Conservation (phyloP, 441 rosid species). For the Gossypium armourianum region DNA sequence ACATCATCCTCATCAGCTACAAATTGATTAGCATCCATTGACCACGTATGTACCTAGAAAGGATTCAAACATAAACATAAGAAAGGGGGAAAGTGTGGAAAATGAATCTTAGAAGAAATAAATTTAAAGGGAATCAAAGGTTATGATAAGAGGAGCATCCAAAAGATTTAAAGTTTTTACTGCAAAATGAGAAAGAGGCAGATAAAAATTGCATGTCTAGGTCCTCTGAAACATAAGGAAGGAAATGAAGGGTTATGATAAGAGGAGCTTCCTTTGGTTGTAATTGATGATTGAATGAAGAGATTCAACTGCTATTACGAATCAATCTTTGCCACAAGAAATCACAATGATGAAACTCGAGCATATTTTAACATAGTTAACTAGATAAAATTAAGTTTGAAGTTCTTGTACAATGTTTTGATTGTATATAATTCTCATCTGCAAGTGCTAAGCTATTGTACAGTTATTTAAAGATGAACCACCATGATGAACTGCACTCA, state of each 20-base stretch:
- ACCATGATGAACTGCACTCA: background rate
- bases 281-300: background rate
- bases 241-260: background rate
- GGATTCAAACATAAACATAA: constrained; percentile 14
- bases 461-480: background rate
- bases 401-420: background rate
- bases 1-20: constrained; percentile 88
- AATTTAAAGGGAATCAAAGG: background rate
- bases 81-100: constrained; percentile 11
- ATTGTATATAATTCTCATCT: background rate
- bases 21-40: constrained; percentile 74
- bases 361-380: background rate
- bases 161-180: background rate
- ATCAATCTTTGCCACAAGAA: background rate
- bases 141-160: background rate
- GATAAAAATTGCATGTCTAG: background rate
- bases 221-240: background rate
- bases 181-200: background rate
- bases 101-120: background rate
- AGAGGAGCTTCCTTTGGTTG: background rate
- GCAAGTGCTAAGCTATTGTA: background rate
- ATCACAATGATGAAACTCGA: background rate
- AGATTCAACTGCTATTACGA: background rate
- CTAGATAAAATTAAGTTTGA: background rate
- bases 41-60: constrained; percentile 71